phyloP scores from a whole-genome alignment of 805 yeast genomes.

The Kuraishia hungarica region DNA sequence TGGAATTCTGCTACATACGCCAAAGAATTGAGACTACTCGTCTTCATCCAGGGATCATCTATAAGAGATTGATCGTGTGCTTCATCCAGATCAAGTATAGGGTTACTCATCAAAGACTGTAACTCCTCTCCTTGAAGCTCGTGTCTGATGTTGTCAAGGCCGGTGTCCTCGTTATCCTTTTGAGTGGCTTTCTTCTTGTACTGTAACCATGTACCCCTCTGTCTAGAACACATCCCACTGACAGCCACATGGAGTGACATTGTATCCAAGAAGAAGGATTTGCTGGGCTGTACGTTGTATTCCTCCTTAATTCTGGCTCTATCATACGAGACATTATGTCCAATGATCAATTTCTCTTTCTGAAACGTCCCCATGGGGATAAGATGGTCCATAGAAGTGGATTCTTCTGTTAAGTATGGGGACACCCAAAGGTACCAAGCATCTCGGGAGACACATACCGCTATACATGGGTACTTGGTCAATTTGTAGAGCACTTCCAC shows the following conservation, averaged over 20 bases:
- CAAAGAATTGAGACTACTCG: slow-evolving; percentile 71
- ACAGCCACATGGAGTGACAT: slow-evolving; percentile 89
- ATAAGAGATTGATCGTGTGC: slow-evolving; percentile 17
- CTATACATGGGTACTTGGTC: slow-evolving; percentile 69
- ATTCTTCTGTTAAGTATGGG: slow-evolving; percentile 61
- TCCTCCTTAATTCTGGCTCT: slow-evolving; percentile 83
- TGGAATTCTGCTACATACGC: slow-evolving; percentile 75
- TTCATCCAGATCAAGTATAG: slow-evolving; percentile 19
- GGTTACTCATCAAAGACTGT: slow-evolving; percentile 17
- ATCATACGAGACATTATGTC: slow-evolving; percentile 89
- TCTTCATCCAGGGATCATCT: slow-evolving; percentile 83
- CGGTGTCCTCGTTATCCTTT: slow-evolving; percentile 8
- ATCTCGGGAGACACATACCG: slow-evolving; percentile 62
- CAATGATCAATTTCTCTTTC: slow-evolving; percentile 57
- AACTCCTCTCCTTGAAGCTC: slow-evolving; percentile 14
- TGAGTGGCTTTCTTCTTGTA: slow-evolving; percentile 32
- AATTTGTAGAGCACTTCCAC: slow-evolving; percentile 78
- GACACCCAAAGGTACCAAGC: slow-evolving; percentile 97
- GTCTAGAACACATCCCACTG: slow-evolving; percentile 89
- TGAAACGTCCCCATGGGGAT: slow-evolving; percentile 60
- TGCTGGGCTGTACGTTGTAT: slow-evolving; percentile 56
- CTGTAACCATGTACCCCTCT: slow-evolving; percentile 69
- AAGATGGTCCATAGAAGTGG: slow-evolving; percentile 47
- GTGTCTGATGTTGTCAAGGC: slow-evolving; percentile 11
- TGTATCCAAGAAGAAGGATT: slow-evolving; percentile 80